Percentiles rank a stretch among this genome's conserved stretches.
Conservation (phyloP, 352 stramenopile species). For the Globisporangium canariense region DNA sequence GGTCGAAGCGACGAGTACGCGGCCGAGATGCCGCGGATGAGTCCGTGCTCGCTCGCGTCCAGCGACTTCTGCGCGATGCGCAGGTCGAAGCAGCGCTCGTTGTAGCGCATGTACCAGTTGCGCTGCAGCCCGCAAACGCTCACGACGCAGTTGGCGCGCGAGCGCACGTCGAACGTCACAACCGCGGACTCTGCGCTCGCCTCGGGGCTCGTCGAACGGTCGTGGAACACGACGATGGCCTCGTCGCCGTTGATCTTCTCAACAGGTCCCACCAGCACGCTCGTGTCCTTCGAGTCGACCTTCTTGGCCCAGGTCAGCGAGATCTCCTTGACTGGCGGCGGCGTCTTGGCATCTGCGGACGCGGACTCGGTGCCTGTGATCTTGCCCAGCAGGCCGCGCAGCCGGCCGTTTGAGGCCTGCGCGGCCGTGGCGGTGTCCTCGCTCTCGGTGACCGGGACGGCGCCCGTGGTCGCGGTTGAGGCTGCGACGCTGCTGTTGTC, state of each 20-base stretch:
- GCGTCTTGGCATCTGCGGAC: conserved; percentile 10
- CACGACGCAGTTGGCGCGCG: conserved; percentile 67
- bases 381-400: conserved; percentile 39
- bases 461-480: neutral
- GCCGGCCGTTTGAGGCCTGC: conserved; percentile 25
- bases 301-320: conserved; percentile 30
- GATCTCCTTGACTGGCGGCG: conserved; percentile 36
- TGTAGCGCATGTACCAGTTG: conserved; percentile 61
- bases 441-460: neutral
- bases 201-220: conserved; percentile 31
- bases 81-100: conserved; percentile 72
- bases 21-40: conserved; percentile 68
- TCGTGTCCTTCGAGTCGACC: conserved; percentile 21
- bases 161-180: conserved; percentile 69
- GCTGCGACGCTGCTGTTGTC: conserved; percentile 7
- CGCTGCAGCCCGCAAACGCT: conserved; percentile 59
- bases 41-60: conserved; percentile 46
- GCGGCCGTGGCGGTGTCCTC: conserved; percentile 9
- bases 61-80: conserved; percentile 62
- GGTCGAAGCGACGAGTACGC: conserved; percentile 48
- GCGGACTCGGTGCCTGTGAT: conserved; percentile 18
- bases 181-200: conserved; percentile 50
- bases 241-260: conserved; percentile 62
- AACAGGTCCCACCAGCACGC: conserved; percentile 26
- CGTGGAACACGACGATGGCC: conserved; percentile 70